Percentiles rank a stretch among this genome's conserved stretches.
These are phyloP conservation scores for Funneliformis geosporum DNA, from an alignment of 192 early-diverging fungal species.

Conservation along the genomic window DNA sequence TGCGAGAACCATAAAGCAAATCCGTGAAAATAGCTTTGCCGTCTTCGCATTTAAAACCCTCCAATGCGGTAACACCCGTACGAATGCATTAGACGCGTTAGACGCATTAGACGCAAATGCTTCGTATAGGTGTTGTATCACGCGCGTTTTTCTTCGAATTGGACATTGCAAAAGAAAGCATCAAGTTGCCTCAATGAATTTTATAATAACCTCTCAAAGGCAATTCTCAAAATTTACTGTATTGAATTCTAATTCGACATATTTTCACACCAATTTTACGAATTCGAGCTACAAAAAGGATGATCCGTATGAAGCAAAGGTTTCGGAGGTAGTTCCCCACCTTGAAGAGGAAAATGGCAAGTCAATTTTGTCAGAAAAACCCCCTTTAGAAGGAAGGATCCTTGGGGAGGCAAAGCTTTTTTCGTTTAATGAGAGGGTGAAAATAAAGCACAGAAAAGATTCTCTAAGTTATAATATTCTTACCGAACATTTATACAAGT, in stretches of 20 bases:
- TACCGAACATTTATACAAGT: background rate
- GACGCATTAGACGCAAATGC: background rate
- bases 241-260: background rate
- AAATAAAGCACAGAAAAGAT: background rate
- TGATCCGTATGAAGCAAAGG: no score
- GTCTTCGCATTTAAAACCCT: background rate
- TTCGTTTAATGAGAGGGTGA: background rate
- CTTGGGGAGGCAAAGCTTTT: background rate
- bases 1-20: background rate
- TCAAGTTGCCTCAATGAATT: background rate
- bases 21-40: background rate
- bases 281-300: background rate
- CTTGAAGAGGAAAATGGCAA: no score
- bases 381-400: background rate
- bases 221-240: background rate
- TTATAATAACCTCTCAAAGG: background rate
- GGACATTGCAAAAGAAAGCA: background rate
- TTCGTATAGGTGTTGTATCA: background rate
- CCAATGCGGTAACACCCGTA: background rate
- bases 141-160: background rate
- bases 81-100: background rate
- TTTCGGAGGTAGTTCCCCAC: no score
- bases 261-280: background rate
- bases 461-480: background rate
- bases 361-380: background rate